A percentile compares a stretch with the other conserved stretches of the same genome.
These are phyloP conservation scores for Pythium biforme DNA, from an alignment of 352 stramenopile species.

Conservation along the genomic window DNA sequence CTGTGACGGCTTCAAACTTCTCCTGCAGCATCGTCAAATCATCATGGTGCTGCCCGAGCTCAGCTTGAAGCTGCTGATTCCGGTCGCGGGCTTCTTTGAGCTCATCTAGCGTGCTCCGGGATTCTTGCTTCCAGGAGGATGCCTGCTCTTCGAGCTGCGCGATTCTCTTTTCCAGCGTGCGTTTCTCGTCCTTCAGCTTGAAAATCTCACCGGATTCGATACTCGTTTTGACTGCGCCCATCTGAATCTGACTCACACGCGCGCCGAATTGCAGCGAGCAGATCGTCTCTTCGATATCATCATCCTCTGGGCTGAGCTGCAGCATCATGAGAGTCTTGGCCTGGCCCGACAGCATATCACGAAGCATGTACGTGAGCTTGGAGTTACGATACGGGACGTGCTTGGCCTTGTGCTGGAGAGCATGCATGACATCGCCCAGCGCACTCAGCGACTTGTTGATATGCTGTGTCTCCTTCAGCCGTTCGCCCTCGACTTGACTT, in stretches of 20 bases:
- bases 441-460: constrained; percentile 99
- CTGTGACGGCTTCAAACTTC: constrained; percentile 29
- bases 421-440: constrained; percentile 97
- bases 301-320: constrained; percentile 79
- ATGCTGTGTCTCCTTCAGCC: constrained; percentile 95
- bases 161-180: constrained; percentile 38
- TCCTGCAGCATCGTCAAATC: constrained; percentile 28
- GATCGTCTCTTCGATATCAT: constrained; percentile 85
- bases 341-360: constrained; percentile 89
- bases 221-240: constrained; percentile 80
- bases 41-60: constrained; percentile 45
- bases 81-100: constrained; percentile 40
- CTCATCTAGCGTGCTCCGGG: constrained; percentile 47
- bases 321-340: constrained; percentile 94
- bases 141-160: constrained; percentile 25
- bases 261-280: constrained; percentile 90
- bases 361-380: constrained; percentile 94
- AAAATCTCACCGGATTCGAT: constrained; percentile 78
- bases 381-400: constrained; percentile 95
- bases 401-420: constrained; percentile 89
- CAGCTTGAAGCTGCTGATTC: constrained; percentile 43
- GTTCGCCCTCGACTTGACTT: constrained; percentile 80
- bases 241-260: constrained; percentile 87
- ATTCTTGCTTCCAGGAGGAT: constrained; percentile 40
- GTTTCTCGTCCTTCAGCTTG: constrained; percentile 68